Evolutionary conservation across 345 rosid genomes (phyloP).

Genomic region (Sapria himalayana): DNA sequence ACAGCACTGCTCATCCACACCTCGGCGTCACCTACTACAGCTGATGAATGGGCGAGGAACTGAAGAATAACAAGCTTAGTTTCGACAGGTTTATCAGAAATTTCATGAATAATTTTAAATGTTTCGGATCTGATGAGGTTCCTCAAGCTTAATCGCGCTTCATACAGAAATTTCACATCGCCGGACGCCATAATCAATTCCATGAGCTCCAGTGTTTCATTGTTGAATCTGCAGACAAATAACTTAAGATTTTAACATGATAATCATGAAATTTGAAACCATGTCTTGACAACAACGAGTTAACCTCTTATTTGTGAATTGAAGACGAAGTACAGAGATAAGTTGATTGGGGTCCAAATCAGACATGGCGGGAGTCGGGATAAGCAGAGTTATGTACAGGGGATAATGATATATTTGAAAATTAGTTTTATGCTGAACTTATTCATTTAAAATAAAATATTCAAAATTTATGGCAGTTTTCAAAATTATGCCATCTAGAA

Average conservation of each 20-base stretch:
- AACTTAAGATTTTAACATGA: neutral
- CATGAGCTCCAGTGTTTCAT: slow-evolving; percentile 37
- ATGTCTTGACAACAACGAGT: neutral
- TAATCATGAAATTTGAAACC: neutral
- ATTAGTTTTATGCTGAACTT: too few relatives aligned
- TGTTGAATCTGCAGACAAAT: slow-evolving; percentile 29
- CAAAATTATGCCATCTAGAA: too few relatives aligned
- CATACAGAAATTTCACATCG: slow-evolving; percentile 24
- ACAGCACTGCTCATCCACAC: slow-evolving; percentile 7
- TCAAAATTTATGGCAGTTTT: too few relatives aligned
- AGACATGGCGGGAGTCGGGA: too few relatives aligned
- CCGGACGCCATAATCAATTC: slow-evolving; percentile 27
- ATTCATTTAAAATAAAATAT: too few relatives aligned
- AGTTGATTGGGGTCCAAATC: too few relatives aligned
- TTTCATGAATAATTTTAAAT: slow-evolving; percentile 15
- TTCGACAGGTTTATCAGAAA: slow-evolving; percentile 19
- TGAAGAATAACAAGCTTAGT: slow-evolving; percentile 44
- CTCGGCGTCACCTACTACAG: slow-evolving; percentile 55
- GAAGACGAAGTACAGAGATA: slow-evolving; percentile 25
- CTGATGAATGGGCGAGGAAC: slow-evolving; percentile 56
- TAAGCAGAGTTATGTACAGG: too few relatives aligned
- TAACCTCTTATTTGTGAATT: slow-evolving; percentile 30
- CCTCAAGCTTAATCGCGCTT: slow-evolving; percentile 21
- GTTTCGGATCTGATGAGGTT: slow-evolving; percentile 37
- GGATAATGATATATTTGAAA: too few relatives aligned